Evolutionary conservation across 2,329 filamentous ascomycete species (phyloP).

Genomic region (Exserohilum rostratum): DNA sequence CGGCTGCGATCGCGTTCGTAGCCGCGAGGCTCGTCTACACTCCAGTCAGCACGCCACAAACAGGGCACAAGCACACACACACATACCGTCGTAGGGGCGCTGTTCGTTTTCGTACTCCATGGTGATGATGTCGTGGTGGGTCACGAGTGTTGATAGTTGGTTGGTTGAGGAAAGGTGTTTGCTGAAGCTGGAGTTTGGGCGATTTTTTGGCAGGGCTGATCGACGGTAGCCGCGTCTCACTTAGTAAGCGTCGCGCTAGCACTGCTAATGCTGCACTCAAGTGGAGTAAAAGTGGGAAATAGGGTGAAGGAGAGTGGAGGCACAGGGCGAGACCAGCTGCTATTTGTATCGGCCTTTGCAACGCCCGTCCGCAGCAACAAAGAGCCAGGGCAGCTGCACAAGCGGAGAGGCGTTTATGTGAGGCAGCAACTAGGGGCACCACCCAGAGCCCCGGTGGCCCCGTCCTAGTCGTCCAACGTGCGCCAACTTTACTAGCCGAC

Average conservation of each 20-base stretch:
- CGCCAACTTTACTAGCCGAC: slow-evolving; percentile 7
- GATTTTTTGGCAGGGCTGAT: slow-evolving; percentile 43
- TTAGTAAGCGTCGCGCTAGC: slow-evolving; percentile 40
- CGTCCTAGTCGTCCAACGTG: slow-evolving; percentile 15
- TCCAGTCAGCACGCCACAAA: slow-evolving; percentile 28
- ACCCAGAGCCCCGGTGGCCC: slow-evolving; percentile 16
- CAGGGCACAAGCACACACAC: slow-evolving; percentile 31
- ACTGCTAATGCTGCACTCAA: slow-evolving; percentile 26
- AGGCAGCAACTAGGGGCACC: slow-evolving; percentile 22
- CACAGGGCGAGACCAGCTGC: neutral
- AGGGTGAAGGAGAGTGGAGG: slow-evolving; percentile 6
- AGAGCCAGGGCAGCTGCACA: slow-evolving; percentile 10
- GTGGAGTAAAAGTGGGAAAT: slow-evolving; percentile 23
- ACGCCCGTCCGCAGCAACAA: neutral
- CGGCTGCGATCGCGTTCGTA: slow-evolving; percentile 71
- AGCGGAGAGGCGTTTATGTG: slow-evolving; percentile 11
- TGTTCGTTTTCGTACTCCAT: slow-evolving; percentile 72
- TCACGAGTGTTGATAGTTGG: slow-evolving; percentile 26
- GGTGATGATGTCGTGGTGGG: slow-evolving; percentile 50
- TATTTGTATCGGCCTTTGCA: slow-evolving; percentile 7
- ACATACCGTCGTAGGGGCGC: slow-evolving; percentile 70
- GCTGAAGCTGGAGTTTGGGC: slow-evolving; percentile 23
- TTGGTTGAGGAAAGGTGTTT: slow-evolving; percentile 31
- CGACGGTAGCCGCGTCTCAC: slow-evolving; percentile 37
- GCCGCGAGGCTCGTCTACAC: slow-evolving; percentile 62